Evolutionary conservation across 805 yeast genomes (phyloP).

Genomic region (Kregervanrija fluxuum): DNA sequence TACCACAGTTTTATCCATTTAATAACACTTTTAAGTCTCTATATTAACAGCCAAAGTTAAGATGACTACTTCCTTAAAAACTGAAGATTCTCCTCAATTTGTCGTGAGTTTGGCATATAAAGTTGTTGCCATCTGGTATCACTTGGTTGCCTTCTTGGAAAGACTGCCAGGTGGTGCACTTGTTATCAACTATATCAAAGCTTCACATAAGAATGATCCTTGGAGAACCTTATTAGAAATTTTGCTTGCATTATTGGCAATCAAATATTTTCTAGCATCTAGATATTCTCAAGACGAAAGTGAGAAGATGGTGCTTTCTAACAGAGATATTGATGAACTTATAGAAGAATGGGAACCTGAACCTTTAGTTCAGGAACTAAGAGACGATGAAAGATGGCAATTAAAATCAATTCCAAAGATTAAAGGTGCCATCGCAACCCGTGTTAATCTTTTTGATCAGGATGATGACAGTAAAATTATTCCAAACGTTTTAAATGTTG

Average conservation of each 20-base stretch:
- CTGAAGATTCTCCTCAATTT: slow-evolving; percentile 19
- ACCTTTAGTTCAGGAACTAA: slow-evolving; percentile 57
- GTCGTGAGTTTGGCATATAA: slow-evolving; percentile 21
- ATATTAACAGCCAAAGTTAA: background rate
- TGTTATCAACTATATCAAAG: slow-evolving; percentile 62
- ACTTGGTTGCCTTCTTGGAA: slow-evolving; percentile 15
- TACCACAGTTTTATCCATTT: background rate
- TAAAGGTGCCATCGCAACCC: slow-evolving; percentile 39
- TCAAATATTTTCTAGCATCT: slow-evolving; percentile 73
- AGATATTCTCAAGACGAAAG: slow-evolving; percentile 70
- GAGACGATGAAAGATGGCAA: slow-evolving; percentile 52
- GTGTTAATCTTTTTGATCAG: slow-evolving; percentile 26
- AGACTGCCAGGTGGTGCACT: slow-evolving; percentile 50
- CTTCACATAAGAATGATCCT: slow-evolving; percentile 92
- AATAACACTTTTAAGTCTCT: background rate
- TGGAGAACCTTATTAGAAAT: slow-evolving; percentile 79
- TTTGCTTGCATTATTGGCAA: slow-evolving; percentile 69
- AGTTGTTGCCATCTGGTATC: slow-evolving; percentile 21
- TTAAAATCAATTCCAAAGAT: slow-evolving; percentile 57
- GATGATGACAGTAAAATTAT: slow-evolving; percentile 17
- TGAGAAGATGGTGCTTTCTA: slow-evolving; percentile 53
- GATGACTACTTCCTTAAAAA: slow-evolving; percentile 8
- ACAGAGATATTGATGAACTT: slow-evolving; percentile 69
- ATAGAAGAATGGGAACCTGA: slow-evolving; percentile 91
- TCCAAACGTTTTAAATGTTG: slow-evolving; percentile 50